Percentiles rank a stretch among this genome's conserved stretches.
Evolutionary conservation across 495 filamentous ascomycete genomes (phyloP).

Genomic region (Penicillium coffeae): DNA sequence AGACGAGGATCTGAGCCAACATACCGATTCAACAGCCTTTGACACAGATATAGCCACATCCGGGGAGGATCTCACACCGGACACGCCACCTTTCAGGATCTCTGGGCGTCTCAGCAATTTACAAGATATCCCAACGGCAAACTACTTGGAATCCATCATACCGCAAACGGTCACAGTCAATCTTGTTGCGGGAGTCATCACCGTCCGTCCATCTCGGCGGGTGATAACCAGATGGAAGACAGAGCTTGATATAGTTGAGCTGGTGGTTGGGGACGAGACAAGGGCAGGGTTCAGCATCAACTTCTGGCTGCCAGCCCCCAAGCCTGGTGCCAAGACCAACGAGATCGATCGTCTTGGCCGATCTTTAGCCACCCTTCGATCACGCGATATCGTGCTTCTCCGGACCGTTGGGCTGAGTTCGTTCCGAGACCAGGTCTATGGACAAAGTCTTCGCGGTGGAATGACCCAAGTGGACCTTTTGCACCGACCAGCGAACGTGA

Average conservation of each 20-base stretch:
- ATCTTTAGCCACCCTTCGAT: conserved; percentile 50
- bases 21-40: conserved; percentile 24
- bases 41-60: no score
- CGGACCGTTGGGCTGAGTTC: conserved; percentile 71
- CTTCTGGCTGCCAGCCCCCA: conserved; percentile 64
- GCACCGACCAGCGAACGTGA: conserved; percentile 43
- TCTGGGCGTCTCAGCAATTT: conserved; percentile 55
- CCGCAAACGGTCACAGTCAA: conserved; percentile 80
- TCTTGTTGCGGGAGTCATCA: conserved; percentile 73
- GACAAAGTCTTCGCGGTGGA: conserved; percentile 65
- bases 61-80: background rate
- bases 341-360: conserved; percentile 30
- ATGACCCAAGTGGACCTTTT: conserved; percentile 71
- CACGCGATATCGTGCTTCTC: conserved; percentile 70
- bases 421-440: conserved; percentile 72
- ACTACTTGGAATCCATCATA: conserved; percentile 61
- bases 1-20: conserved; percentile 20
- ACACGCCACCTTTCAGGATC: conserved; percentile 13
- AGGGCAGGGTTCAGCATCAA: conserved; percentile 75
- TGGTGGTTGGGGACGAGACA: conserved; percentile 85
- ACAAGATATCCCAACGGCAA: conserved; percentile 63
- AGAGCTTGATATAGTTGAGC: conserved; percentile 62
- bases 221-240: conserved; percentile 48
- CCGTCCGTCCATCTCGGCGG: conserved; percentile 61
- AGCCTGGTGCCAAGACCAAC: conserved; percentile 17